A percentile compares a stretch with the other conserved stretches of the same genome.
These are phyloP conservation scores for Metroxylon sagu DNA, from an alignment of 176 grass and related monocot genomes.

Conservation along the genomic window DNA sequence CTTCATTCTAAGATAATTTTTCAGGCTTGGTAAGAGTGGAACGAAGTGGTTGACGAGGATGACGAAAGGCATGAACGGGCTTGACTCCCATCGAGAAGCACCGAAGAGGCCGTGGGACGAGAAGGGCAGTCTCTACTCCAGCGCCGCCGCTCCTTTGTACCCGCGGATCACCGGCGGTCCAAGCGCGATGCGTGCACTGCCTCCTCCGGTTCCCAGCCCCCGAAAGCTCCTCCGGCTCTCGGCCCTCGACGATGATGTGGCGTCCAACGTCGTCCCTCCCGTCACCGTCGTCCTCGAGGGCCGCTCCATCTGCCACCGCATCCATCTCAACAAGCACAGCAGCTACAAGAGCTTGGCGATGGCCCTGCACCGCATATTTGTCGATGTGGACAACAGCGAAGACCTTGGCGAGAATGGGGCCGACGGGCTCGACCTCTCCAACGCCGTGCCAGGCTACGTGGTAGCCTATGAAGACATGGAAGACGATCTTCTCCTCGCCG, in stretches of 20 bases:
- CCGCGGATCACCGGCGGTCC: too few relatives aligned
- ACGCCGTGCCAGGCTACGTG: constrained; percentile 75
- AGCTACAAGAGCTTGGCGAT: constrained; percentile 59
- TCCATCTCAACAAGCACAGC: constrained; percentile 52
- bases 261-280: constrained; percentile 53
- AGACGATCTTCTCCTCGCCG: constrained; percentile 81
- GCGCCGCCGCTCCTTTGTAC: background rate
- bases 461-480: constrained; percentile 96
- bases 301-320: constrained; percentile 74
- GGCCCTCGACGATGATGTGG: constrained; percentile 25
- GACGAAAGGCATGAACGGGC: background rate
- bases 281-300: constrained; percentile 79
- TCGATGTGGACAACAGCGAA: constrained; percentile 20
- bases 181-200: too few relatives aligned
- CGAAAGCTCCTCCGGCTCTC: constrained; percentile 53
- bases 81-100: background rate
- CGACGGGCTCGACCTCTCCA: constrained; percentile 38
- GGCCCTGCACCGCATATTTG: constrained; percentile 61
- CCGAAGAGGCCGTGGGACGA: constrained; percentile 25
- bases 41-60: too few relatives aligned
- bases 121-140: background rate
- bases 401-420: background rate
- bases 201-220: constrained; percentile 5
- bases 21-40: too few relatives aligned
- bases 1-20: too few relatives aligned